Base-by-base conservation (phyloP, 2,329 filamentous ascomycete genomes). In the Aureobasidium subglaciale region DNA sequence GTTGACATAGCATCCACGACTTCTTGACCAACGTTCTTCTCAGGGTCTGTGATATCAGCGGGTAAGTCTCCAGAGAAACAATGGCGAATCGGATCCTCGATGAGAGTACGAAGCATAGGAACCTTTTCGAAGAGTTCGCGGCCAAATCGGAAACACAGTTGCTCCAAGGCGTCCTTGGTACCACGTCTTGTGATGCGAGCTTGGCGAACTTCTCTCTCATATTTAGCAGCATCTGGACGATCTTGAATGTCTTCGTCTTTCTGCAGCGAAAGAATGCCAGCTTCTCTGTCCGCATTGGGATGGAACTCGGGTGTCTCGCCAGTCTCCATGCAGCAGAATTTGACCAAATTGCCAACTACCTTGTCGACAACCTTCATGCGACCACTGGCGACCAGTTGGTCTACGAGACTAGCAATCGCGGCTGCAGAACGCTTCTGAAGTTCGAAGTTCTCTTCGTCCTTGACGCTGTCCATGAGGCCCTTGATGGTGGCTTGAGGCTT, bases 241-340 rank as follows among this genome's bases (percentile, higher is more conserved):
- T 99, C 93, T 61, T 91, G 86, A 41, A 93, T 82, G 65, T 99
- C 93, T 71, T 99, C 93, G 67, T 99, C 93, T 72, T 99, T 99
- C 63, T 92, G 89, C 70, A 99, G 84, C 0, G 93, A 97, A 15
- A 99, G 74, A 56, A 99, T 93, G 13, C 86, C 86, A 60, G 85
- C 84, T 42, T 86, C 87, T 65, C 95, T 86, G 40, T 77, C 70
- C 1, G 87, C 87, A 65, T 97, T 93, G 25, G 88, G 85, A 4
- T 86, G 83, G 68, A 97, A 97, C 65, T 97, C 93, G 0, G 93
- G 93, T 0, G 95, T 99, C 70, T 99, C 95, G 0, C 93, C 92
- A 1, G 95, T 95, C 68, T 99, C 93, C 65, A 96, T 90, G 66
- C 93, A 99, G 60, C 90, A 96, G 71, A 96, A 99, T 67, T 96